phyloP scores from a whole-genome alignment of 768 basidiomycete species.

The Trametes villosa region DNA sequence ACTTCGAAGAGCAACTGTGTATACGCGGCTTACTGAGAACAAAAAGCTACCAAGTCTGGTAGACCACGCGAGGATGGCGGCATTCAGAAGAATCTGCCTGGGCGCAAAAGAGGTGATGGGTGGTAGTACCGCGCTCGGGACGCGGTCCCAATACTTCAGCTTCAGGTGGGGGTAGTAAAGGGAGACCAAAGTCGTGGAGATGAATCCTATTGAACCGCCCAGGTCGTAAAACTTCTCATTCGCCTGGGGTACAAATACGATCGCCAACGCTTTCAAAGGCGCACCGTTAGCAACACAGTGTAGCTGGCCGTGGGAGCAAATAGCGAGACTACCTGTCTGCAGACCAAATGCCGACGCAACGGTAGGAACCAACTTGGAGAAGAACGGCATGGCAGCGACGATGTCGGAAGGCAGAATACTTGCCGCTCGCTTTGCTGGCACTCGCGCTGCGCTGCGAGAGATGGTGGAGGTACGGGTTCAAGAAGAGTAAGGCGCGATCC shows the following conservation, averaged over 20 bases:
- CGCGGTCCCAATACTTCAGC: slow-evolving; percentile 49
- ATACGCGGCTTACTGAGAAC: slow-evolving; percentile 44
- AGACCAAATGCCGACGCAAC: slow-evolving; percentile 54
- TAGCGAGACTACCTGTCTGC: slow-evolving; percentile 51
- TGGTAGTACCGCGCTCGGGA: slow-evolving; percentile 42
- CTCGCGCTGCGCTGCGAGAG: too few species aligned
- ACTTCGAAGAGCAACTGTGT: slow-evolving; percentile 35
- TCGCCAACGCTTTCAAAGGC: slow-evolving; percentile 48
- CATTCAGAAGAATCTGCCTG: slow-evolving; percentile 61
- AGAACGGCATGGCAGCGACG: slow-evolving; percentile 44
- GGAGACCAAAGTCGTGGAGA: slow-evolving; percentile 61
- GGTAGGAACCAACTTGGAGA: slow-evolving; percentile 57
- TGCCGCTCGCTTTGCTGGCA: not conserved
- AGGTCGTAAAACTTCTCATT: slow-evolving; percentile 73
- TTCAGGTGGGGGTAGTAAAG: slow-evolving; percentile 65
- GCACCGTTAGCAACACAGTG: not conserved
- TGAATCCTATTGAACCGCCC: slow-evolving; percentile 66
- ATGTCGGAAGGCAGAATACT: not conserved
- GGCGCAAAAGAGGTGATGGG: slow-evolving; percentile 54
- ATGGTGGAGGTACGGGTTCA: slow-evolving; percentile 7
- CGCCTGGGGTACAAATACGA: slow-evolving; percentile 65
- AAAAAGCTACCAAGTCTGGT: slow-evolving; percentile 66
- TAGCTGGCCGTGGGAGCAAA: not conserved
- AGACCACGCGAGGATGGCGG: slow-evolving; percentile 63
- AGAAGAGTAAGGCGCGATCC: too few species aligned